These are phyloP conservation scores for Irpex rosettiformis DNA, from an alignment of 1,284 basidiomycete species.

Conservation along the genomic window DNA sequence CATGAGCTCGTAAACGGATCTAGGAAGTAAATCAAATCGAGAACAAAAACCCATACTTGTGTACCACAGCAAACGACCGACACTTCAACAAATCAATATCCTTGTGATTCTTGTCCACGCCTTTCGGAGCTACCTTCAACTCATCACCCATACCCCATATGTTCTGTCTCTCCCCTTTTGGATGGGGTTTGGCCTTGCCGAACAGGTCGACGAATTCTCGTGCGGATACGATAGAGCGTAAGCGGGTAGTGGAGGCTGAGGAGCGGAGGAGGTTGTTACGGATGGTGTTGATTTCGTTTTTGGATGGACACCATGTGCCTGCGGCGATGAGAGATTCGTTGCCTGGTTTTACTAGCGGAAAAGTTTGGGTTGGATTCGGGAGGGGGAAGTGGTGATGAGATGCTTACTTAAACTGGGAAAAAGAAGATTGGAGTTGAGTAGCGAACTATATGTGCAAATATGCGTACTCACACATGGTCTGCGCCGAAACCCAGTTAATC, in stretches of 20 bases:
- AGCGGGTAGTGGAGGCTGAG: constrained; percentile 38
- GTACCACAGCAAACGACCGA: constrained; percentile 71
- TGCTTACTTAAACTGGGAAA: not conserved
- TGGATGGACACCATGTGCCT: constrained; percentile 83
- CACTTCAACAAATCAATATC: constrained; percentile 88
- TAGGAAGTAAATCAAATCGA: not conserved
- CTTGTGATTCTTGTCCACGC: constrained; percentile 80
- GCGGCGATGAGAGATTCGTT: constrained; percentile 71
- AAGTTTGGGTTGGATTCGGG: constrained; percentile 18
- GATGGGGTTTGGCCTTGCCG: constrained; percentile 61
- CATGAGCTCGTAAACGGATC: not conserved
- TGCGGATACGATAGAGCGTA: constrained; percentile 63
- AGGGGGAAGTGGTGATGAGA: not conserved
- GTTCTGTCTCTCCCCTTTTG: constrained; percentile 61
- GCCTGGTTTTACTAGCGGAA: constrained; percentile 62
- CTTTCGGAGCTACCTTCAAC: constrained; percentile 82
- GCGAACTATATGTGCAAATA: not conserved
- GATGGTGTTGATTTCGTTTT: constrained; percentile 73
- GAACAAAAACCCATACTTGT: constrained; percentile 42
- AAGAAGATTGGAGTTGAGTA: not conserved
- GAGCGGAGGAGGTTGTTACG: constrained; percentile 67
- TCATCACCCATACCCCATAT: constrained; percentile 82
- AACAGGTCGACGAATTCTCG: constrained; percentile 72
- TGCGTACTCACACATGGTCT: constrained; percentile 39
- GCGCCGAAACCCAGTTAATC: not conserved